phyloP scores from a whole-genome alignment of 768 basidiomycete species.

The Gyrodon lividus region DNA sequence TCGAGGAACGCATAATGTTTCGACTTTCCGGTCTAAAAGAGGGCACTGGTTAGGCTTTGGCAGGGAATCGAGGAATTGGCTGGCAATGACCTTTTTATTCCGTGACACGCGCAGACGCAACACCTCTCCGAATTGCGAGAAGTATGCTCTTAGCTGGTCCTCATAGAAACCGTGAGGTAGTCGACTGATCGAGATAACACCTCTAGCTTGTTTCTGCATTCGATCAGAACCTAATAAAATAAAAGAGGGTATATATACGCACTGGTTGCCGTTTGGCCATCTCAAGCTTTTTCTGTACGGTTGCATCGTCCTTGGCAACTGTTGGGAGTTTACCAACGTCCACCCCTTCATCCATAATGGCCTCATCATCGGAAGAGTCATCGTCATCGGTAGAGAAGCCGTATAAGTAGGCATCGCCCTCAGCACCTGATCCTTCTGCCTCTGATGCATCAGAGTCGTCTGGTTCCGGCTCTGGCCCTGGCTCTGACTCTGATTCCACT shows the following conservation, averaged over 20 bases:
- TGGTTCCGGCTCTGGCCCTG: conserved; percentile 1
- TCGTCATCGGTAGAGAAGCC: conserved; percentile 80
- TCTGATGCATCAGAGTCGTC: neutral
- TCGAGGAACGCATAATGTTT: conserved; percentile 98
- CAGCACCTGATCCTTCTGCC: conserved; percentile 11
- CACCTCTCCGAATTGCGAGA: conserved; percentile 91
- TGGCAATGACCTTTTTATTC: conserved; percentile 76
- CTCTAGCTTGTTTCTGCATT: conserved; percentile 58
- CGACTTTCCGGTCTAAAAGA: conserved; percentile 79
- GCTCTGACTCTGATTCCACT: neutral
- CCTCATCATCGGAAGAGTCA: conserved; percentile 78
- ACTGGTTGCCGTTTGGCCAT: conserved; percentile 68
- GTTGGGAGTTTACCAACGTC: conserved; percentile 79
- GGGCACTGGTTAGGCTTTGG: neutral
- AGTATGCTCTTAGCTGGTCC: conserved; percentile 88
- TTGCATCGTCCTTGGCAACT: conserved; percentile 83
- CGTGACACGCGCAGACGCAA: conserved; percentile 86
- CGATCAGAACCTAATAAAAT: neutral
- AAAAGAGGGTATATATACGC: conserved; percentile 22
- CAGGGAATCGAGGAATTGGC: neutral
- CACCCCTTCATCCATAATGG: conserved; percentile 53
- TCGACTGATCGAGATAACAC: conserved; percentile 86
- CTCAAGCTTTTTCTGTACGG: conserved; percentile 63
- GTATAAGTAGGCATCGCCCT: conserved; percentile 49
- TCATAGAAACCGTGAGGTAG: conserved; percentile 98